Evolutionary conservation across 2,329 filamentous ascomycete species (phyloP), one percentile per base, ranked within the genome.

Genomic region (Harringtonia aguacate): DNA sequence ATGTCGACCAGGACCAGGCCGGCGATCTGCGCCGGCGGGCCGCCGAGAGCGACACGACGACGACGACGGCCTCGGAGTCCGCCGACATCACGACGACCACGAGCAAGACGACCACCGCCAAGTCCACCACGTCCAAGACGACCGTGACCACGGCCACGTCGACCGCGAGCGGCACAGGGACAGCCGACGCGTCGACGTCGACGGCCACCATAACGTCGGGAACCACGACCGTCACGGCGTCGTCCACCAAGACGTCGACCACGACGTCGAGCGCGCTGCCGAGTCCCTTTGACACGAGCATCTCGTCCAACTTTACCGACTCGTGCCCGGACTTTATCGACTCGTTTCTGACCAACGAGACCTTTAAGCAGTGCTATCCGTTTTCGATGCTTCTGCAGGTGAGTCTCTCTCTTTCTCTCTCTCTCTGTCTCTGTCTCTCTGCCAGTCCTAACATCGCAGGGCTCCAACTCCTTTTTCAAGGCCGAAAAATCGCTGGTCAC

Each of bases 311-410:
- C 52, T 84, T 85, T 61, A 72, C 73, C 15, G 41, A 62, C 12
- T 64, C 66, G 6, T 89, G 84, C 56, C 75, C 79, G 4, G 58
- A 58, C 6, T 89, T 90, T 62, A 81, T 94, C 60, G 68, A 75
- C 41, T 61, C 60, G 3, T 78, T 94, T 54, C 70, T 92, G 41
- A 65, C 63, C 38, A 75, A 86, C 56, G 58, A 71, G 7, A 79
- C 75, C 4, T 87, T 92, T 53, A 73, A 77, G 52, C 61, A 72
- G 41, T 97, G 90, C 65, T 78, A 89, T 52, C 86, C 90, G 0
- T 70, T 95, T 46, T 95, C 89, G 1, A 70, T 95, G 54, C 75
- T 97, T 51, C 69, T 97, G 10, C 78, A 85, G 68, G 84, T 86
- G 65, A 57, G 75, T 57, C 10, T 28, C 12, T 21, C 12, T 27